A percentile compares a stretch with the other conserved stretches of the same genome.
Evolutionary conservation across 129 eudicot species (phyloP).

Genomic region (Flaveria bidentis): DNA sequence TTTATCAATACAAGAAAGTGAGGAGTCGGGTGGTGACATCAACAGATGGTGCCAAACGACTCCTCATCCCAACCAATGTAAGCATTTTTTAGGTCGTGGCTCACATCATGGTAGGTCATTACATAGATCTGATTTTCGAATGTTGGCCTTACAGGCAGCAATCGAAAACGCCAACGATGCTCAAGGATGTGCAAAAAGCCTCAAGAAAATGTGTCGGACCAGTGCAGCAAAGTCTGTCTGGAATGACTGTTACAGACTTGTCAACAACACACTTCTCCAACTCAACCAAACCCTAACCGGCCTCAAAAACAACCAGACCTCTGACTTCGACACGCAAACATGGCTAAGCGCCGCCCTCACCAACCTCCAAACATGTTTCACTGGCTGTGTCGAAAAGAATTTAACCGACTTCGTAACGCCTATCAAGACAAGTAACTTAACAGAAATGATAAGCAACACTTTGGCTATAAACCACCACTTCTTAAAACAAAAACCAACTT

Average conservation of each 20-base stretch:
- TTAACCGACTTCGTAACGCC: conserved; percentile 50
- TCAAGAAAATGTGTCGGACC: conserved; percentile 40
- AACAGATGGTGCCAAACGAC: conserved; percentile 66
- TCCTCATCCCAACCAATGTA: conserved; percentile 79
- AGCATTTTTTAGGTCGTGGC: conserved; percentile 42
- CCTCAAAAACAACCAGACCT: conserved; percentile 37
- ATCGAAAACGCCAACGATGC: conserved; percentile 54
- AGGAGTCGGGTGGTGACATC: conserved; percentile 33
- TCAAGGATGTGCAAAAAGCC: conserved; percentile 33
- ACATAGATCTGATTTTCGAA: conserved; percentile 51
- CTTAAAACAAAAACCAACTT: conserved; percentile 17
- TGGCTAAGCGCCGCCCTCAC: conserved; percentile 84
- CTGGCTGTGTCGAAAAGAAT: conserved; percentile 56
- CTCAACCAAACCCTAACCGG: conserved; percentile 59
- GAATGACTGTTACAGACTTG: conserved; percentile 61
- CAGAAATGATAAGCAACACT: conserved; percentile 62
- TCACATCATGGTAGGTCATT: conserved; percentile 27
- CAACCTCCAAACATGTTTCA: conserved; percentile 62
- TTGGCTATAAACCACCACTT: conserved; percentile 57
- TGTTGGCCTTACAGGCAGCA: conserved; percentile 45
- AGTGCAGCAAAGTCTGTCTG: conserved; percentile 47
- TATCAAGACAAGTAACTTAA: conserved; percentile 50
- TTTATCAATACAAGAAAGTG: conserved; percentile 8
- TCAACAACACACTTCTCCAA: conserved; percentile 51
- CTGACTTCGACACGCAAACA: conserved; percentile 67